phyloP scores from a whole-genome alignment of 495 filamentous ascomycete genomes.

The Durotheca rogersii region DNA sequence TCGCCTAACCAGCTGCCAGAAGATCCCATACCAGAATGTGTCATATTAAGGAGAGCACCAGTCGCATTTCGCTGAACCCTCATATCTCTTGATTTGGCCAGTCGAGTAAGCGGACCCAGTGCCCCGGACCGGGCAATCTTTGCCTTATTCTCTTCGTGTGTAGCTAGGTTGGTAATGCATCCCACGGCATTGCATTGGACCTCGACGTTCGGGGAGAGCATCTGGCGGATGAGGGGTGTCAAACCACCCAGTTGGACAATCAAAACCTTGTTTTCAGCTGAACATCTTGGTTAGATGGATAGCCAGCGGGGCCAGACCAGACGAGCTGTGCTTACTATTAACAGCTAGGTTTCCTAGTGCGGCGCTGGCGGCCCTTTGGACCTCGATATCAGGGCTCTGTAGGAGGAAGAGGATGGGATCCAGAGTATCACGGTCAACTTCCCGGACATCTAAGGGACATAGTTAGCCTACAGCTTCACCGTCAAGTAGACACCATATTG shows the following conservation, averaged over 20 bases:
- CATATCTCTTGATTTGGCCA: constrained; percentile 98
- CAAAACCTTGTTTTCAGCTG: constrained; percentile 96
- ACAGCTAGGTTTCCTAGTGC: constrained; percentile 95
- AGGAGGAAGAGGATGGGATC: constrained; percentile 94
- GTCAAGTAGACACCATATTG: not conserved
- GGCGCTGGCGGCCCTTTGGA: constrained; percentile 94
- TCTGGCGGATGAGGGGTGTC: constrained; percentile 90
- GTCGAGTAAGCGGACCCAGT: constrained; percentile 79
- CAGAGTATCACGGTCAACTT: constrained; percentile 91
- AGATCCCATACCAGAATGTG: constrained; percentile 78
- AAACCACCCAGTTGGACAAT: constrained; percentile 92
- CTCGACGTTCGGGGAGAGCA: constrained; percentile 98
- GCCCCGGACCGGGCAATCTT: constrained; percentile 97
- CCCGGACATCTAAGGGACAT: constrained; percentile 74
- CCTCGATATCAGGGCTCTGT: constrained; percentile 93
- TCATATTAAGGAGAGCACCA: constrained; percentile 96
- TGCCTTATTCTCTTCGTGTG: constrained; percentile 98
- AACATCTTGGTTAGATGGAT: constrained; percentile 25
- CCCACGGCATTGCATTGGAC: constrained; percentile 99
- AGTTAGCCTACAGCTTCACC: constrained; percentile 20
- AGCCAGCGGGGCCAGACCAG: not conserved
- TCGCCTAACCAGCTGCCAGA: not conserved
- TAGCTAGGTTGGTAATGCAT: constrained; percentile 96
- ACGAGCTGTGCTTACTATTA: constrained; percentile 66
- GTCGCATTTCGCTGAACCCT: constrained; percentile 97